phyloP scores from a whole-genome alignment of 1,139 yeast genomes.

The Blastobotrys elegans region DNA sequence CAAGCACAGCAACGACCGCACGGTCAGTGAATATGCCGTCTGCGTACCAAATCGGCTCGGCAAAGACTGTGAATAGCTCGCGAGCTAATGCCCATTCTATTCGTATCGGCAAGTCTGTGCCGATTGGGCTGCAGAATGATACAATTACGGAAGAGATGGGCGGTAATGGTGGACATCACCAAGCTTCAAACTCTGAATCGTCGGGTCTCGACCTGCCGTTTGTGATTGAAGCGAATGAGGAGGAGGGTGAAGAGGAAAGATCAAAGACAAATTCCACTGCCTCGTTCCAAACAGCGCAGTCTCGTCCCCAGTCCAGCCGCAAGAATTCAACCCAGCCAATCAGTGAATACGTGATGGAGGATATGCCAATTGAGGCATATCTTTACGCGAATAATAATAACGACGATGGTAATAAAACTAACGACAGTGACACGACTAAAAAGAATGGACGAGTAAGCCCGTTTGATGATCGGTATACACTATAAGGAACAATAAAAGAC shows the following conservation, averaged over 20 bases:
- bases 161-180: background rate
- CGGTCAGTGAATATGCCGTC: constrained; percentile 10
- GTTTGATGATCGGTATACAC: constrained; percentile 21
- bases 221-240: constrained; percentile 10
- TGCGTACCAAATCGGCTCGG: constrained; percentile 17
- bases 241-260: background rate
- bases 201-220: constrained; percentile 27
- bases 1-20: constrained; percentile 6
- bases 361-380: constrained; percentile 24
- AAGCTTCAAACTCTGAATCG: background rate
- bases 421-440: constrained; percentile 1
- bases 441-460: constrained; percentile 20
- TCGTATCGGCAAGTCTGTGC: constrained; percentile 22
- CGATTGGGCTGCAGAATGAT: constrained; percentile 23
- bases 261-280: background rate
- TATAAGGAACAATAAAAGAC: background rate
- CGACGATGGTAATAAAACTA: background rate
- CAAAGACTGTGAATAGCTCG: constrained; percentile 18
- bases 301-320: constrained; percentile 5
- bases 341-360: constrained; percentile 22
- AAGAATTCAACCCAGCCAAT: constrained; percentile 5
- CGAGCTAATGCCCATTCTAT: constrained; percentile 25
- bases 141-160: constrained; percentile 20
- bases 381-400: constrained; percentile 18
- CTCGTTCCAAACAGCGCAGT: constrained; percentile 8